A percentile compares a stretch with the other conserved stretches of the same genome.
Conservation (phyloP, 108 stramenopile species). For the Skeletonema marinoi region DNA sequence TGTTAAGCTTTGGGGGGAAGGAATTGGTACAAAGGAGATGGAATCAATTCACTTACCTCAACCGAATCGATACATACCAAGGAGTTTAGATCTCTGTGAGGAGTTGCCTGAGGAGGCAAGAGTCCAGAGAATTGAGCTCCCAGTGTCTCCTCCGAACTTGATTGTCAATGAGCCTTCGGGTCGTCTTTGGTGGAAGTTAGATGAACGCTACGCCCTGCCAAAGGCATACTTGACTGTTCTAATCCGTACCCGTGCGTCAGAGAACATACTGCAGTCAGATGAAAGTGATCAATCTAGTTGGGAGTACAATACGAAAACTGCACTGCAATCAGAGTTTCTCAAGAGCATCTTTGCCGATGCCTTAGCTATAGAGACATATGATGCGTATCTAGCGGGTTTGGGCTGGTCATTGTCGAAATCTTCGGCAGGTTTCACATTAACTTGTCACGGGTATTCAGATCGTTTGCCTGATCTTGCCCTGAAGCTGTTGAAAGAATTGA, state of each 20-base stretch:
- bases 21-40: slow-evolving; percentile 4
- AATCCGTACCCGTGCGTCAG: slow-evolving; percentile 59
- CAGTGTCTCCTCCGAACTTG: slow-evolving; percentile 75
- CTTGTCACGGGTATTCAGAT: slow-evolving; percentile 80
- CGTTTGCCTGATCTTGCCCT: slow-evolving; percentile 69
- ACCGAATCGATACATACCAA: slow-evolving; percentile 78
- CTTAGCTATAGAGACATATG: slow-evolving; percentile 84
- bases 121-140: slow-evolving; percentile 69
- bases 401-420: slow-evolving; percentile 68
- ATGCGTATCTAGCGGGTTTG: slow-evolving; percentile 79
- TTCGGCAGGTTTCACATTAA: slow-evolving; percentile 65
- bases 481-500: slow-evolving; percentile 53
- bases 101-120: slow-evolving; percentile 79
- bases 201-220: slow-evolving; percentile 87
- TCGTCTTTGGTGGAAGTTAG: slow-evolving; percentile 85
- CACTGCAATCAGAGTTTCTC: slow-evolving; percentile 59
- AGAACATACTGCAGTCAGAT: slow-evolving; percentile 32
- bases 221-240: slow-evolving; percentile 66
- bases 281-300: slow-evolving; percentile 39
- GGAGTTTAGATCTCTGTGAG: slow-evolving; percentile 66
- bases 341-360: slow-evolving; percentile 66
- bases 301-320: slow-evolving; percentile 53
- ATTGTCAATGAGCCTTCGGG: slow-evolving; percentile 47
- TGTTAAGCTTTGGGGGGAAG: slow-evolving; percentile 45
- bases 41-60: slow-evolving; percentile 58